phyloP scores from a whole-genome alignment of 805 yeast genomes.

The Nakazawaea anatomiae region DNA sequence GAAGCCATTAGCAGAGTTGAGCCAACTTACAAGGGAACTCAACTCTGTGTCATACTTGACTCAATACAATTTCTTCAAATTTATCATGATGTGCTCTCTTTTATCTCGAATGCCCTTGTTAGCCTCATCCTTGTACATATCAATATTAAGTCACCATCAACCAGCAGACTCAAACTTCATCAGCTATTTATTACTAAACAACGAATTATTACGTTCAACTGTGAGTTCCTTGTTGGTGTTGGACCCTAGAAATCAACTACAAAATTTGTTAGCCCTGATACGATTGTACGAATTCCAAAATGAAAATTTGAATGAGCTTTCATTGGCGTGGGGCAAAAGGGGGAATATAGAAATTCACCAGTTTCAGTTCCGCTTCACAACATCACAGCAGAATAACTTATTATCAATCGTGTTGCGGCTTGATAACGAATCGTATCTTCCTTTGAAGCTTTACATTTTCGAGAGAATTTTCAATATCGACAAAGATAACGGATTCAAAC shows the following conservation, averaged over 20 bases:
- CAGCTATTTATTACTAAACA: constrained; percentile 3
- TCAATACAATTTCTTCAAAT: constrained; percentile 6
- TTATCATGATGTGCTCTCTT: not conserved
- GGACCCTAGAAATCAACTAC: constrained; percentile 6
- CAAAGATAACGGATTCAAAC: not conserved
- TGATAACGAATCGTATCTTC: constrained; percentile 1
- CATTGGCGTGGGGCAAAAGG: not conserved
- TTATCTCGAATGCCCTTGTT: constrained; percentile 2
- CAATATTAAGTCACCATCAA: not conserved
- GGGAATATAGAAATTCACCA: not conserved
- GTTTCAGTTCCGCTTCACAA: constrained; percentile 1
- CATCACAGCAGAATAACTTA: not conserved
- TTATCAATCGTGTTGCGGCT: constrained; percentile 1
- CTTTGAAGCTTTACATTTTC: constrained; percentile 4
- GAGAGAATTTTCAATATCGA: constrained; percentile 1
- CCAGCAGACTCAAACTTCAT: not conserved
- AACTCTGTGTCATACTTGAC: constrained; percentile 1
- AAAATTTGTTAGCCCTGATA: constrained; percentile 1
- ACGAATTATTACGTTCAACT: constrained; percentile 6
- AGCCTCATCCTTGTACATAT: constrained; percentile 7
- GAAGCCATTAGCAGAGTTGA: not conserved
- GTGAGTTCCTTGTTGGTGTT: constrained; percentile 7
- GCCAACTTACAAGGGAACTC: not conserved
- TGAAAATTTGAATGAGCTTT: not conserved
- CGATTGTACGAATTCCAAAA: constrained; percentile 6